Evolutionary conservation across 2,329 filamentous ascomycete species (phyloP), one percentile per base, ranked within the genome.

Genomic region (Arthrinium phaeospermum): DNA sequence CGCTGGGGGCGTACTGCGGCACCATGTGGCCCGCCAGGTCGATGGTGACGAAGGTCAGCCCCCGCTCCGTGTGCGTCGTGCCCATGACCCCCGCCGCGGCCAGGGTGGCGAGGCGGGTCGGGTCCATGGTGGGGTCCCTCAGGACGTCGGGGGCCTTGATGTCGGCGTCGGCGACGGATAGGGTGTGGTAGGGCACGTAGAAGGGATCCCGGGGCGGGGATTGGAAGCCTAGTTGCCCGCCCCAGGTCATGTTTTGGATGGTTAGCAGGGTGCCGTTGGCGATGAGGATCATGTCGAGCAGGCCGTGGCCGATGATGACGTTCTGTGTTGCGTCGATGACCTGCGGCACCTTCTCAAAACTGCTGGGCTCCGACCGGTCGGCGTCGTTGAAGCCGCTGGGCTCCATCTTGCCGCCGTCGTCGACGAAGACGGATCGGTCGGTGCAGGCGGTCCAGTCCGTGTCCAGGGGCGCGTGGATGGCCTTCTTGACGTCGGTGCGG

Each of bases 241-340:
- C 89, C 90, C 91, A 96, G 0, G 92, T 95, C 91, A 95, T 94
- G 83, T 95, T 95, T 79, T 96, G 93, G 72, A 95, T 91, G 0
- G 88, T 87, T 8, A 94, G 84, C 1, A 96, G 85, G 0, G 92
- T 92, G 22, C 93, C 93, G 79, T 93, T 92, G 77, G 87, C 85
- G 34, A 92, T 84, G 13, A 94, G 86, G 73, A 93, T 86, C 78
- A 88, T 93, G 82, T 95, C 94, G 14, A 92, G 86, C 68, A 88
- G 83, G 14, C 93, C 94, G 78, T 95, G 93, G 3, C 87, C 91
- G 77, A 96, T 90, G 75, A 96, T 87, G 12, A 94, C 93, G 74
- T 92, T 91, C 67, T 92, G 86, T 1, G 92, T 93, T 45, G 86
- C 85, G 77, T 96, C 93, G 74, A 96, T 94, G 47, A 96, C 90